These are phyloP conservation scores for Cyclostephanos invisitatus DNA, from an alignment of 108 stramenopile genomes.

Conservation along the genomic window DNA sequence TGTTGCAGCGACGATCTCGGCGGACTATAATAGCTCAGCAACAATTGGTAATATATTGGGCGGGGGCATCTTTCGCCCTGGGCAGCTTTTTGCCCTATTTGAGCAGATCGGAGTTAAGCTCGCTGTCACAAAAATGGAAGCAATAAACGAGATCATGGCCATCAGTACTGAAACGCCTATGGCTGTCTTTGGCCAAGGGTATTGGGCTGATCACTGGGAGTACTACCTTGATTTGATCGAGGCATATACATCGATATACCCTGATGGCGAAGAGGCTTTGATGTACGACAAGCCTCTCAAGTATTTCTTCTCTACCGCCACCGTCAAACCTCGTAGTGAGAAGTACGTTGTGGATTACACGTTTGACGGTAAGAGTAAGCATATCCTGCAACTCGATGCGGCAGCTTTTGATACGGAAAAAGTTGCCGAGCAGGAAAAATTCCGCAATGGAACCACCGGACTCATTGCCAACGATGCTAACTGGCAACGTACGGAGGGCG, in stretches of 20 bases:
- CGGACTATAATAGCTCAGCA: conserved; percentile 63
- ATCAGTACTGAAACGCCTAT: conserved; percentile 71
- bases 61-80: conserved; percentile 91
- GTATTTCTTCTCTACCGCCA: conserved; percentile 91
- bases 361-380: conserved; percentile 79
- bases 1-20: conserved; percentile 59
- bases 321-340: conserved; percentile 79
- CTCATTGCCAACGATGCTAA: conserved; percentile 82
- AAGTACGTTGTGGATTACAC: conserved; percentile 90
- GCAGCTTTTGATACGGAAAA: conserved; percentile 76
- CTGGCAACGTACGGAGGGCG: conserved; percentile 82
- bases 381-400: conserved; percentile 88
- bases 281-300: conserved; percentile 89
- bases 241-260: conserved; percentile 88
- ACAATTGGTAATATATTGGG: conserved; percentile 60
- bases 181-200: conserved; percentile 84
- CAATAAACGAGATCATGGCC: conserved; percentile 73
- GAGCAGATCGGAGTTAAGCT: conserved; percentile 74
- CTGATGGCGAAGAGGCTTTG: conserved; percentile 88
- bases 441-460: conserved; percentile 76
- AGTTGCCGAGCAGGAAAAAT: conserved; percentile 74
- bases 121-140: conserved; percentile 53
- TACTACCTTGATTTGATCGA: conserved; percentile 93
- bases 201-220: conserved; percentile 92
- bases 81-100: conserved; percentile 86